Percentiles rank a stretch among this genome's conserved stretches.
phyloP scores from a whole-genome alignment of 148 eudicot genomes.

The Euryodendron excelsum region DNA sequence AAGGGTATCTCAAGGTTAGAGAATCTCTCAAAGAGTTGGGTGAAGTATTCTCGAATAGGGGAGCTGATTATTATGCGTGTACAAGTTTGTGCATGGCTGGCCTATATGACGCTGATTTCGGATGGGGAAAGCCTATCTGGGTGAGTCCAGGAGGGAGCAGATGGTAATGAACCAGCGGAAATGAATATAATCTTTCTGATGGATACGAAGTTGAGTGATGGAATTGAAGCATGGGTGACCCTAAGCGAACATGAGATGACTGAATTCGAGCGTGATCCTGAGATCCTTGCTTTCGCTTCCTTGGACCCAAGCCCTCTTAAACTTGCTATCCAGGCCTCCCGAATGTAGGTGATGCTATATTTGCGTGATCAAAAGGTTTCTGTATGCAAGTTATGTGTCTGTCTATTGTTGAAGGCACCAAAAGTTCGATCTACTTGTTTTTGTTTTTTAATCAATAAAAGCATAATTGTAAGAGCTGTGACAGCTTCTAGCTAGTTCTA shows the following conservation, averaged over 20 bases:
- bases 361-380: too few species aligned
- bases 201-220: conserved; percentile 15
- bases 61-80: neutral
- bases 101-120: conserved; percentile 26
- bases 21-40: neutral
- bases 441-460: too few species aligned
- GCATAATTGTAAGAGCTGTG: too few species aligned
- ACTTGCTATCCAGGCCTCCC: too few species aligned
- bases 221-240: conserved; percentile 31
- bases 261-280: conserved; percentile 9
- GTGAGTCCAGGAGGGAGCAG: conserved; percentile 9
- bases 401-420: too few species aligned
- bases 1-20: too few species aligned
- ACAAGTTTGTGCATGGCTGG: conserved; percentile 19
- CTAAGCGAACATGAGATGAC: conserved; percentile 30
- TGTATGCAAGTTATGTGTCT: too few species aligned
- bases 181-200: conserved; percentile 20
- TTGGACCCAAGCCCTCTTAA: conserved; percentile 10
- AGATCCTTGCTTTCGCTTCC: conserved; percentile 25
- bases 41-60: neutral
- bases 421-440: too few species aligned
- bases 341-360: too few species aligned
- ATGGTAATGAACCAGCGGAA: neutral
- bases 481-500: too few species aligned
- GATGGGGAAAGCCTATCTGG: conserved; percentile 37